phyloP scores from a whole-genome alignment of 495 filamentous ascomycete species.

The Bathelium albidoporum region DNA sequence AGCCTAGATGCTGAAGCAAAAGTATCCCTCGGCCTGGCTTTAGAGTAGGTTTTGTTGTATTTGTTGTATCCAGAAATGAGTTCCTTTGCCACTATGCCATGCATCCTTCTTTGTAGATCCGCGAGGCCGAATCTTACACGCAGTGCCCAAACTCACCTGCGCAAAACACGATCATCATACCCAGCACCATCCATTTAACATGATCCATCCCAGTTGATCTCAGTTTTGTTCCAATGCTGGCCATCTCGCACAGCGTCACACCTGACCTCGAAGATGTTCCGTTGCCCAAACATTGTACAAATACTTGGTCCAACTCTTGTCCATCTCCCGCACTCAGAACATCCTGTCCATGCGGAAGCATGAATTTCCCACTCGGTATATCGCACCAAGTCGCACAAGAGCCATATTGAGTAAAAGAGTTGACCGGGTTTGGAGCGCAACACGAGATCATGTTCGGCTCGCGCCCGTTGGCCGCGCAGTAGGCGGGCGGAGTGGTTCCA shows the following conservation, averaged over 20 bases:
- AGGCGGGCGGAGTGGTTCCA: neutral
- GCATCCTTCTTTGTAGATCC: too few relatives aligned
- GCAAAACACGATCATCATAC: neutral
- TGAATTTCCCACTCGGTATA: neutral
- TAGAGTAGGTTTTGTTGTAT: too few relatives aligned
- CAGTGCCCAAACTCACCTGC: neutral
- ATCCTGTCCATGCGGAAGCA: neutral
- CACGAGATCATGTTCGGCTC: neutral
- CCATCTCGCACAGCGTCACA: neutral
- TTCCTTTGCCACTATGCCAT: too few relatives aligned
- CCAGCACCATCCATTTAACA: neutral
- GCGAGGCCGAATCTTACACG: too few relatives aligned
- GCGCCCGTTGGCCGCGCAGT: conserved; percentile 1
- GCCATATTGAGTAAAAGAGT: neutral
- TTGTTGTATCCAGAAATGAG: too few relatives aligned
- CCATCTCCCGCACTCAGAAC: neutral
- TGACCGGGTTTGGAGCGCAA: neutral
- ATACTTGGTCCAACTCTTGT: neutral
- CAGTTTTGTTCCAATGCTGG: neutral
- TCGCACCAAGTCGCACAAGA: neutral
- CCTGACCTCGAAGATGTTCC: neutral
- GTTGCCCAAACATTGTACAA: neutral
- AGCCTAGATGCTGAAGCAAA: too few relatives aligned
- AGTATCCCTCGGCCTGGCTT: too few relatives aligned
- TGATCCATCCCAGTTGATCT: neutral